Evolutionary conservation across 495 filamentous ascomycete genomes (phyloP), one percentile per base, ranked within the genome.

Genomic region (Penicillium robsamsonii): DNA sequence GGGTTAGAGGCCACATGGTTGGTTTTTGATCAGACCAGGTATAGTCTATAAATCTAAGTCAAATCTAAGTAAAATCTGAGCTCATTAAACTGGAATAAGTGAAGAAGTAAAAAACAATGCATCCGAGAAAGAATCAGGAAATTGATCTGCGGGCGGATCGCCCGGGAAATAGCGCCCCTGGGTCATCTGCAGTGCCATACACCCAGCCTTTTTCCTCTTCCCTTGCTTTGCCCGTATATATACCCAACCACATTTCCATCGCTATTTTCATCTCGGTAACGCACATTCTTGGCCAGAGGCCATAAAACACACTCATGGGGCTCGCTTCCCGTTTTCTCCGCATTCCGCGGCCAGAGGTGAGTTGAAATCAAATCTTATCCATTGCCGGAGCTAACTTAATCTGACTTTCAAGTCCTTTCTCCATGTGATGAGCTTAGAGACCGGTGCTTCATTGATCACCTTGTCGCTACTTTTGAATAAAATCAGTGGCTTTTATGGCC

Each of bases 391-490:
- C 65, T 67, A 61, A 68, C 62, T 48, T 48, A 29, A 27, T 27
- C 25, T 27, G 25, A 27, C 25, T 55, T 60, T 46, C 55, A 82
- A 46, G 48, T 51, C 84, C 46, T 96, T 95, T 74, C 84, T 96
- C 59, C 87, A 87, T 68, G 68, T 90, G 58, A 89, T 95, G 76
- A 88, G 87, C 71, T 84, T 96, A 49, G 88, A 89, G 56, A 91
- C 89, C 31, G 91, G 89, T 62, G 86, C 88, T 40, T 89, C 92
- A 54, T 76, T 96, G 53, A 87, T 94, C 55, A 84, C 87, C 6
- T 76, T 93, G 57, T 84, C 88, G 11, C 77, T 93, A 52, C 73
- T 94, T 29, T 80, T 96, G 67, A 96, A 96, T 77, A 96, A 96
- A 73, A 80, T 88, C 58, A 90, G 89, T 53, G 90, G 90, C 52